Evolutionary conservation across 129 eudicot species (phyloP).

Genomic region (Chrysanthemum seticuspe): DNA sequence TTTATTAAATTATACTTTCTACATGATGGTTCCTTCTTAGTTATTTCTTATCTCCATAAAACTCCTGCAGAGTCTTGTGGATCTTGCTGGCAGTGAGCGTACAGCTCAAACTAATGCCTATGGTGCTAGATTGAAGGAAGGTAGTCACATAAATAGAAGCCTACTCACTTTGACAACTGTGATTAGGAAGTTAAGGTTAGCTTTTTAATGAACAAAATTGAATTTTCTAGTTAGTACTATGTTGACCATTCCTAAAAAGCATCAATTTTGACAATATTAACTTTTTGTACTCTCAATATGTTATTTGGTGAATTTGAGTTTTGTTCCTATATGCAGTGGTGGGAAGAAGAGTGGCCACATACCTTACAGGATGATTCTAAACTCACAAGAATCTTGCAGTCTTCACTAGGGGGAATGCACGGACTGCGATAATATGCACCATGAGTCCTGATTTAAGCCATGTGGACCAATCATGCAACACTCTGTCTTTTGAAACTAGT

Average conservation of each 20-base stretch:
- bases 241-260: too few relatives aligned
- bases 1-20: constrained; percentile 13
- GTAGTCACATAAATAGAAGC: constrained; percentile 94
- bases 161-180: constrained; percentile 73
- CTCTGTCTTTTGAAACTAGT: constrained; percentile 79
- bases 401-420: constrained; percentile 95
- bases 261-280: too few relatives aligned
- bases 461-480: constrained; percentile 94
- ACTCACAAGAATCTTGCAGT: constrained; percentile 87
- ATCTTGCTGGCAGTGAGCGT: constrained; percentile 99
- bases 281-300: too few relatives aligned
- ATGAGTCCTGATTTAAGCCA: constrained; percentile 97
- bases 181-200: too few relatives aligned
- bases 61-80: too few relatives aligned
- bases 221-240: too few relatives aligned
- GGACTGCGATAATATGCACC: constrained; percentile 96
- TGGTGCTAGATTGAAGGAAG: constrained; percentile 87
- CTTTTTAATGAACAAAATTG: too few relatives aligned
- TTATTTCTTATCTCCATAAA: background rate
- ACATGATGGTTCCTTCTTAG: constrained; percentile 4
- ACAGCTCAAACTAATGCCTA: constrained; percentile 77
- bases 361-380: constrained; percentile 90
- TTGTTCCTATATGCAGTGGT: constrained; percentile 48
- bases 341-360: constrained; percentile 87
- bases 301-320: too few relatives aligned